These are phyloP conservation scores for Cystobasidium tubakii DNA, from an alignment of 768 basidiomycete species.

Conservation along the genomic window DNA sequence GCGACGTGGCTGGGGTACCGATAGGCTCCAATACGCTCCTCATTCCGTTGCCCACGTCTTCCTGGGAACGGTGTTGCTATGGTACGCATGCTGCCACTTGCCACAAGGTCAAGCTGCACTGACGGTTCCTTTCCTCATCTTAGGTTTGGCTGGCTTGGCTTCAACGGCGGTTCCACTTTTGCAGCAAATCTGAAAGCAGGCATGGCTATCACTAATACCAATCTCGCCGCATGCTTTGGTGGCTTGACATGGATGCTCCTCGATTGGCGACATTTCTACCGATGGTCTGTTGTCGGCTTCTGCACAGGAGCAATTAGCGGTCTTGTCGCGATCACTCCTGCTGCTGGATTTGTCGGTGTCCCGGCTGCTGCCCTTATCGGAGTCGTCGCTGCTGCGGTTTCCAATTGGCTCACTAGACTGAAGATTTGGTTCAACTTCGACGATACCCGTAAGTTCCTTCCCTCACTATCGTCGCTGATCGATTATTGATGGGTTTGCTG, in stretches of 20 bases:
- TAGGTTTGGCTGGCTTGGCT: constrained; percentile 64
- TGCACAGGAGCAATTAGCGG: constrained; percentile 33
- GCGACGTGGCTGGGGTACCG: constrained; percentile 83
- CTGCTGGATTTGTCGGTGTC: constrained; percentile 51
- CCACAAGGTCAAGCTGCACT: background rate
- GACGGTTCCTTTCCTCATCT: background rate
- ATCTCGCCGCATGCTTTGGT: constrained; percentile 78
- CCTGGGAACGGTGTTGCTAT: constrained; percentile 86
- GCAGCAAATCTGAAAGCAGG: constrained; percentile 78
- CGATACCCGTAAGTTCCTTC: constrained; percentile 18
- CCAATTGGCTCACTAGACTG: constrained; percentile 93
- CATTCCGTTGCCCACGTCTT: constrained; percentile 89
- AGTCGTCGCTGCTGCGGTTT: constrained; percentile 70
- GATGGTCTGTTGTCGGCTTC: constrained; percentile 18
- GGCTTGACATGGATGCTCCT: constrained; percentile 83
- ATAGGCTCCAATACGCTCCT: constrained; percentile 83
- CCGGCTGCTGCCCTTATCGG: constrained; percentile 82
- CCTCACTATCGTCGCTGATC: background rate
- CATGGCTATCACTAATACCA: constrained; percentile 86
- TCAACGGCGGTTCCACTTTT: constrained; percentile 88
- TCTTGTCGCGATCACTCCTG: constrained; percentile 51
- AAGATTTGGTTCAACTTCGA: constrained; percentile 59
- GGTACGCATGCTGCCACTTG: constrained; percentile 68
- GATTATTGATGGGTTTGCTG: background rate
- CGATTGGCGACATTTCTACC: constrained; percentile 69